A percentile compares a stretch with the other conserved stretches of the same genome.
These are phyloP conservation scores for Dionaea muscipula DNA, from an alignment of 179 eudicot genomes.

Conservation along the genomic window DNA sequence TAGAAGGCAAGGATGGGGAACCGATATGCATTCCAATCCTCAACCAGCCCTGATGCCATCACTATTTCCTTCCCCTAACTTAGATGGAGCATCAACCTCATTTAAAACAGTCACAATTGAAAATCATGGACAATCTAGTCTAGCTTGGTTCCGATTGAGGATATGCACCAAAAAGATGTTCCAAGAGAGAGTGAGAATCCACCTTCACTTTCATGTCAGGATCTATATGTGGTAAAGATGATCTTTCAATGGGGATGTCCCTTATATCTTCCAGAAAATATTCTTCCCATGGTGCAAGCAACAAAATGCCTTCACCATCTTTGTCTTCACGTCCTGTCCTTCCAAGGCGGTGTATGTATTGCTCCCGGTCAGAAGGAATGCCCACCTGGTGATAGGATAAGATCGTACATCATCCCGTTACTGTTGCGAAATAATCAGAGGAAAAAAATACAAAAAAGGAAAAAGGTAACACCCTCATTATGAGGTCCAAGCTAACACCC, in stretches of 20 bases:
- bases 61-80: too few relatives aligned
- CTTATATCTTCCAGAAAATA: slow-evolving; percentile 59
- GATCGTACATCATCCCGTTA: too few relatives aligned
- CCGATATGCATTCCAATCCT: too few relatives aligned
- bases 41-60: too few relatives aligned
- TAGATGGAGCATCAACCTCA: too few relatives aligned
- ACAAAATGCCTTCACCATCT: slow-evolving; percentile 66
- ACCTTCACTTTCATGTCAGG: slow-evolving; percentile 52
- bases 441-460: not conserved
- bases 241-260: slow-evolving; percentile 56
- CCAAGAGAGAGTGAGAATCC: not conserved
- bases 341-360: slow-evolving; percentile 82
- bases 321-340: slow-evolving; percentile 93
- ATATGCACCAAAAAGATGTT: too few relatives aligned
- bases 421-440: too few relatives aligned
- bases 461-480: too few relatives aligned
- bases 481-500: too few relatives aligned
- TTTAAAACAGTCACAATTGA: too few relatives aligned
- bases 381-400: slow-evolving; percentile 45
- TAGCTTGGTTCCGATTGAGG: not conserved
- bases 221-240: slow-evolving; percentile 34
- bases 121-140: too few relatives aligned
- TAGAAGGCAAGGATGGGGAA: too few relatives aligned
- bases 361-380: slow-evolving; percentile 60
- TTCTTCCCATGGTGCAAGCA: slow-evolving; percentile 95